phyloP scores from a whole-genome alignment of 2,329 filamentous ascomycete species.

The Fusarium caatingaense region DNA sequence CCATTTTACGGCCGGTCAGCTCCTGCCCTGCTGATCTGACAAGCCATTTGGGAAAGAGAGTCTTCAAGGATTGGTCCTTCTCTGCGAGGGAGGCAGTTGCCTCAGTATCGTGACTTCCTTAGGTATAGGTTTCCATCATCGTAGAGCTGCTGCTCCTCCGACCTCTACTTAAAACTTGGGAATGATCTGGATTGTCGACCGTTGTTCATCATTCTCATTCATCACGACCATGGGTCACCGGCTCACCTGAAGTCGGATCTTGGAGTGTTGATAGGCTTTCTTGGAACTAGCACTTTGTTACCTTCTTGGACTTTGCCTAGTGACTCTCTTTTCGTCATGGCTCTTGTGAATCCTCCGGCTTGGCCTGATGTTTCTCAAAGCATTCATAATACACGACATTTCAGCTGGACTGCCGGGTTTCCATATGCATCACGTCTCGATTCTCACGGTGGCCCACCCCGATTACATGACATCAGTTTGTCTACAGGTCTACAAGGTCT shows the following conservation, averaged over 20 bases:
- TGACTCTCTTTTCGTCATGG: slow-evolving; percentile 50
- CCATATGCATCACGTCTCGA: slow-evolving; percentile 14
- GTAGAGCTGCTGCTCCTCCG: background rate
- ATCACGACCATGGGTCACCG: slow-evolving; percentile 54
- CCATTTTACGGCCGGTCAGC: background rate
- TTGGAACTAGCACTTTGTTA: slow-evolving; percentile 55
- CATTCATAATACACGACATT: slow-evolving; percentile 53
- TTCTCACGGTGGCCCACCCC: slow-evolving; percentile 1
- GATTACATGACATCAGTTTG: slow-evolving; percentile 51
- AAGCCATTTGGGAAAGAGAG: slow-evolving; percentile 14
- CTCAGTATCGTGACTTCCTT: slow-evolving; percentile 12
- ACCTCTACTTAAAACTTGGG: background rate
- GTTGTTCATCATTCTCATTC: slow-evolving; percentile 50
- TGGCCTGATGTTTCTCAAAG: slow-evolving; percentile 53
- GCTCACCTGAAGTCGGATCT: slow-evolving; percentile 38
- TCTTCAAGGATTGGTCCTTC: background rate
- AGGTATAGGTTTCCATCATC: background rate
- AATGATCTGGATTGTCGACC: background rate
- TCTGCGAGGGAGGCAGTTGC: background rate
- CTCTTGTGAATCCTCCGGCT: slow-evolving; percentile 48
- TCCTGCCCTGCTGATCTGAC: slow-evolving; percentile 2
- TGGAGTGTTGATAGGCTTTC: slow-evolving; percentile 56
- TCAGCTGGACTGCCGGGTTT: slow-evolving; percentile 50
- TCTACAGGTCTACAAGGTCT: slow-evolving; percentile 39
- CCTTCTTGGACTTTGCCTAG: slow-evolving; percentile 49